A percentile compares a stretch with the other conserved stretches of the same genome.
Evolutionary conservation across 2,329 filamentous ascomycete species (phyloP).

Genomic region (Aspergillus fumigatus): DNA sequence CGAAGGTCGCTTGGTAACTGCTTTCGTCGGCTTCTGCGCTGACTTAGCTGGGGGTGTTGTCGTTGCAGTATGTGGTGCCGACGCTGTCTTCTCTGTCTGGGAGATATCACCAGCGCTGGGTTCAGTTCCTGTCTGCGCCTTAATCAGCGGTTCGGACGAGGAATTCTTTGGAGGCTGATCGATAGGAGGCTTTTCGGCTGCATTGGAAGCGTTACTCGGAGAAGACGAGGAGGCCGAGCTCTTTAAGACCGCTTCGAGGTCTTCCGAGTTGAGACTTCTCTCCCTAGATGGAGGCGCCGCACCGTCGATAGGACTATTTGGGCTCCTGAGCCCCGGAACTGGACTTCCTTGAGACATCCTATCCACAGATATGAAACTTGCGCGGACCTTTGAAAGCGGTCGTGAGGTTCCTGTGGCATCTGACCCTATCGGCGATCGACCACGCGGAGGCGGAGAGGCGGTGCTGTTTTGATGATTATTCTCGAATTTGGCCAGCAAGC

Average conservation of each 20-base stretch:
- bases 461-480: conserved; percentile 58
- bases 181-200: conserved; percentile 7
- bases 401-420: conserved; percentile 43
- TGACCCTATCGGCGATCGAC: conserved; percentile 58
- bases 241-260: conserved; percentile 28
- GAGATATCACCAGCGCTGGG: conserved; percentile 3
- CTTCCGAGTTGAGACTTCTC: conserved; percentile 28
- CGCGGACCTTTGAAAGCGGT: conserved; percentile 69
- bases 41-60: conserved; percentile 5
- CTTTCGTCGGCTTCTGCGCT: conserved; percentile 20
- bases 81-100: conserved; percentile 11
- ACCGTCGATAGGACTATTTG: conserved; percentile 32
- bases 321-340: conserved; percentile 40
- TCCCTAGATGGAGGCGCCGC: conserved; percentile 24
- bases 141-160: background rate
- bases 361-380: conserved; percentile 70
- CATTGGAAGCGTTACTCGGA: conserved; percentile 17
- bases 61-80: conserved; percentile 4
- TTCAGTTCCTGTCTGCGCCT: background rate
- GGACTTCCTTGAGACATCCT: conserved; percentile 40
- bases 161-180: background rate
- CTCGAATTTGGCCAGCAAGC: conserved; percentile 77
- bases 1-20: conserved; percentile 29
- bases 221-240: conserved; percentile 25
- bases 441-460: conserved; percentile 62